Evolutionary conservation across 192 early-diverging fungal genomes (phyloP), one percentile per base, ranked within the genome.

Genomic region (Thoreauomyces humboldtii): DNA sequence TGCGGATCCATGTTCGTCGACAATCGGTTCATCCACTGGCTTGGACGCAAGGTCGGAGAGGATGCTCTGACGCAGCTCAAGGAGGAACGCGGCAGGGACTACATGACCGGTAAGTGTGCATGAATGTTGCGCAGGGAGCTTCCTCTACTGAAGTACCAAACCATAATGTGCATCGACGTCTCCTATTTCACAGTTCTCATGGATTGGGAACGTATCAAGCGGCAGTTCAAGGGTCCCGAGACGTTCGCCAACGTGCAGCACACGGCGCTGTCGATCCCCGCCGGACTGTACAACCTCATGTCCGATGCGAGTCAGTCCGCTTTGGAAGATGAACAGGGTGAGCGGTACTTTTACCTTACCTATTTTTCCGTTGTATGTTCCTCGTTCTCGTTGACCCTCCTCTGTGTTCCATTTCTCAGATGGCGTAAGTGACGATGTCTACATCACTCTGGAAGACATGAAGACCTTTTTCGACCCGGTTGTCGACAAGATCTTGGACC

Each of bases 381-480:
- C n/a, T n/a, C n/a, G n/a, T n/a, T n/a, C n/a, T n/a, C n/a, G n/a
- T n/a, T n/a, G n/a, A n/a, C n/a, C n/a, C n/a, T n/a, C n/a, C n/a
- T n/a, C n/a, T n/a, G n/a, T n/a, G n/a, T n/a, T n/a, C n/a, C n/a
- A n/a, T 50, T 50, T 24, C 7, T 42, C 15, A 63, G 62, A 63
- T 29, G 62, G 62, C 4, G 31, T 31, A 1, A 24, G 27, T 35
- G 67, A 69, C 44, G 54, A 69, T 24, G 47, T 69, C 4, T 69
- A 54, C 34, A 63, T 69, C 35, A 54, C 46, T 1, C 59, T 63
- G 12, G 45, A 43, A 25, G 67, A 69, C 24, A 69, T 69, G 59
- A 33, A 52, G 24, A 55, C 60, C 11, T 61, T 63, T 34, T 69
- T 69, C 32, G 67, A 69, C 34, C 67, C 67, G 4, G 41, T 69